phyloP scores from a whole-genome alignment of 257 asterid species.

The Petrea volubilis region DNA sequence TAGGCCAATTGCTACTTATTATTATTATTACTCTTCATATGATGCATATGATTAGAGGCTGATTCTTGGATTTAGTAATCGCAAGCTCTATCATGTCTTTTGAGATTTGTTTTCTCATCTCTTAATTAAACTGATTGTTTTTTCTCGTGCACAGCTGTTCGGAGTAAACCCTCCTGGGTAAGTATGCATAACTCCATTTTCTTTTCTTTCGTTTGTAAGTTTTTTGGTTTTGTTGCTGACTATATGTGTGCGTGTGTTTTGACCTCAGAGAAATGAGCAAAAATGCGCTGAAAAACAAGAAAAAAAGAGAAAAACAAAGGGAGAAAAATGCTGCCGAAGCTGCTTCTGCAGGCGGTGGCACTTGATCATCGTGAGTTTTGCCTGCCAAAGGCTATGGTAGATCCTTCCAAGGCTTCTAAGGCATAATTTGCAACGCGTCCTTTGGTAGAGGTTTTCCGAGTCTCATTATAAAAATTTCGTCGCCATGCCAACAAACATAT shows the following conservation, averaged over 20 bases:
- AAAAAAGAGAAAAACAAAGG: slow-evolving; percentile 79
- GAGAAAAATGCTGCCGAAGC: slow-evolving; percentile 82
- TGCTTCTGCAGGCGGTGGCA: slow-evolving; percentile 31
- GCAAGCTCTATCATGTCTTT: neutral
- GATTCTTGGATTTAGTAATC: neutral
- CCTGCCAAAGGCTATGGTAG: neutral
- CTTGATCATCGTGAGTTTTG: neutral
- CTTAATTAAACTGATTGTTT: slow-evolving; percentile 20
- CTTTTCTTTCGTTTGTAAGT: neutral
- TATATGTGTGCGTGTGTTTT: neutral
- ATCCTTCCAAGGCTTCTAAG: neutral
- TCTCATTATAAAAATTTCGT: too few species aligned
- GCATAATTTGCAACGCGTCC: too few species aligned
- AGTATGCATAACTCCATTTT: slow-evolving; percentile 19
- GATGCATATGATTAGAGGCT: neutral
- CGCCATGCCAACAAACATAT: too few species aligned
- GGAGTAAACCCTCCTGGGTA: slow-evolving; percentile 80
- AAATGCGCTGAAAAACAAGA: slow-evolving; percentile 84
- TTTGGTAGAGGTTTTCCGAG: too few species aligned
- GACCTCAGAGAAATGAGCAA: slow-evolving; percentile 76
- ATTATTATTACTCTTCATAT: neutral
- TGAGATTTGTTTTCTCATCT: neutral
- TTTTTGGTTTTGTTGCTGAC: slow-evolving; percentile 10
- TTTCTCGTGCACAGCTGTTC: slow-evolving; percentile 55
- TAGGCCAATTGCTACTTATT: neutral